Base-by-base conservation (phyloP, 257 asterid genomes). In the Forsythia viridissima region DNA sequence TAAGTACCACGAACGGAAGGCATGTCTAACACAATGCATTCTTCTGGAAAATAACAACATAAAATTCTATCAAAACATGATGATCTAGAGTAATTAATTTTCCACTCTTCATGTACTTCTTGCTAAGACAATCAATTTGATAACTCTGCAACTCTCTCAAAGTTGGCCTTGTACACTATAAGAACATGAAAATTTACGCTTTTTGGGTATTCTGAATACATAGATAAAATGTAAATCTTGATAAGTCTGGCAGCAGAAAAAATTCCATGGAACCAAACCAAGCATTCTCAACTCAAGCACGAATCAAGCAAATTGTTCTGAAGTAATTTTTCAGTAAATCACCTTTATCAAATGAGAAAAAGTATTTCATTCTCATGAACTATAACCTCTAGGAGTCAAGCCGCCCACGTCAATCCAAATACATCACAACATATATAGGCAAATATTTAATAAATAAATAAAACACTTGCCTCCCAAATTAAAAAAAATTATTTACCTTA, bases 401-500 rank as follows among this genome's bases (percentile, higher is more conserved):
- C 70, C 39, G 3, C 70, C 37, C 3, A 21, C 38, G 8, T 63
- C 38, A 63, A 63, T 34, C 38, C 34, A 63, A 20, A 63, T 34
- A 63, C 9, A 8, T 21, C 70, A 63, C 38, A 8, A 63, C 70
- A 63, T 63, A 12, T 15, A 8, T 59, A 59, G 67, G 67, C 70
- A 63, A 5, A 6, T 63, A 15, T 11, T 13, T 13, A 51, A 15
- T 6, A 63, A 63, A 34, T 6, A 63, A 34, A 63, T 8, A 20
- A 8, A 43, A 12, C 8, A 12, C 51, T 6, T 13, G 1, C 2
- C n/a, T 6, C 70, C 70, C 13, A 2, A 20, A 21, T 6, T 20
- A 9, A 13, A 63, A 3, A 3, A 24, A 3, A 59, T 59, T 59
- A 21, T 63, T 21, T 84, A 88, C 91, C 89, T 88, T 88, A 48